A percentile compares a stretch with the other conserved stretches of the same genome.
These are phyloP conservation scores for Dacryopinax spathularia DNA, from an alignment of 768 basidiomycete genomes.

Conservation along the genomic window DNA sequence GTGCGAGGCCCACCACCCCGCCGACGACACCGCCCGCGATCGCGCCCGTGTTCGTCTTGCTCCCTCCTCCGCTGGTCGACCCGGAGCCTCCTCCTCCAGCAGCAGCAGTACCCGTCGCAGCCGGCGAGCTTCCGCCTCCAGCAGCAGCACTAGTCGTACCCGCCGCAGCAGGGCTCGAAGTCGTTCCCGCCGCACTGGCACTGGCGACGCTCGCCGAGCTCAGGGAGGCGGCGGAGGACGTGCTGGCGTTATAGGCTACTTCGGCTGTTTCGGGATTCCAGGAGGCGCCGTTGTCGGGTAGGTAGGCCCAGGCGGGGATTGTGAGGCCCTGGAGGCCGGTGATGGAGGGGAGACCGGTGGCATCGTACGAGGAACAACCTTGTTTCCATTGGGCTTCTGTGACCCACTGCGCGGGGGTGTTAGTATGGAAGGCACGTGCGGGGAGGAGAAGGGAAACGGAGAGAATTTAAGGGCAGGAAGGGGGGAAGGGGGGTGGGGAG, in stretches of 20 bases:
- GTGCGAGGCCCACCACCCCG: conserved; percentile 24
- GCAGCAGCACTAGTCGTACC: neutral
- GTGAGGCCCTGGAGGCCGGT: neutral
- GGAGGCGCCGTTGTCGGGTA: neutral
- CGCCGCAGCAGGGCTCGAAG: neutral
- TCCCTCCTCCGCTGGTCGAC: neutral
- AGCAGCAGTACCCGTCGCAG: neutral
- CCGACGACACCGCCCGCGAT: conserved; percentile 42
- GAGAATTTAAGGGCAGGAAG: neutral
- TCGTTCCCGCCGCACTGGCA: neutral
- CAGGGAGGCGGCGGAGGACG: neutral
- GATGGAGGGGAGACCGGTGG: neutral
- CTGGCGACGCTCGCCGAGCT: neutral
- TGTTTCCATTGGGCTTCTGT: conserved; percentile 3
- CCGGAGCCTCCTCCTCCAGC: neutral
- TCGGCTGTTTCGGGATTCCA: neutral
- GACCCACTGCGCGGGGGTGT: neutral
- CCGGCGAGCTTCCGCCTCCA: neutral
- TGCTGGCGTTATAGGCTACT: neutral
- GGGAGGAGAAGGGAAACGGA: neutral
- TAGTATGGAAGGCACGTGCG: neutral
- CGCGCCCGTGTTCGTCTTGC: conserved; percentile 23
- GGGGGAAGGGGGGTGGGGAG: neutral
- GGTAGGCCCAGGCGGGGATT: neutral
- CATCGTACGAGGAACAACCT: conserved; percentile 5